phyloP scores from a whole-genome alignment of 768 basidiomycete genomes.

The Xerocomus potaroensis region DNA sequence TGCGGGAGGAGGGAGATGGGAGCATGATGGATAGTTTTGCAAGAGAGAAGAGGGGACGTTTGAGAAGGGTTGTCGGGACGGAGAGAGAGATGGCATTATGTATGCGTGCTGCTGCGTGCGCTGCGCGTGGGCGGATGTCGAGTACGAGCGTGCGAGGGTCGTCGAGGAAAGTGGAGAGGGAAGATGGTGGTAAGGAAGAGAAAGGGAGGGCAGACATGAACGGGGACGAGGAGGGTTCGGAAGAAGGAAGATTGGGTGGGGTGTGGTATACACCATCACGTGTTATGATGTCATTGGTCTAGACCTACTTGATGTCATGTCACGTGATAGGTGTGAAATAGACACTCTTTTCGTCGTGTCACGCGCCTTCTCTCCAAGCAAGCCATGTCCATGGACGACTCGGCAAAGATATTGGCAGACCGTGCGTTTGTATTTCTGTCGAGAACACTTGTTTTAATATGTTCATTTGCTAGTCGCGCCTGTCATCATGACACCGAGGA shows the following conservation, averaged over 20 bases:
- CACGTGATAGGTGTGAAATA: slow-evolving; percentile 21
- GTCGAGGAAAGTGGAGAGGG: slow-evolving; percentile 30
- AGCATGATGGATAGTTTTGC: slow-evolving; percentile 77
- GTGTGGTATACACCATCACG: slow-evolving; percentile 20
- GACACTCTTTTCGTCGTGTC: neutral
- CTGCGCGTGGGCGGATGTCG: slow-evolving; percentile 84
- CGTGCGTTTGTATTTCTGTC: slow-evolving; percentile 44
- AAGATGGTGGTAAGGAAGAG: slow-evolving; percentile 24
- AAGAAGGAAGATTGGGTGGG: neutral
- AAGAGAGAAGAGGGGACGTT: slow-evolving; percentile 82
- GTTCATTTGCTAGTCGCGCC: slow-evolving; percentile 56
- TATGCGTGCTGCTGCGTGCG: slow-evolving; percentile 63
- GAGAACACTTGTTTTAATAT: too few relatives aligned
- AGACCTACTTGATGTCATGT: slow-evolving; percentile 24
- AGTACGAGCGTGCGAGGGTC: slow-evolving; percentile 57
- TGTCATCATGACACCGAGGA: slow-evolving; percentile 84
- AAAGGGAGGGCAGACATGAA: slow-evolving; percentile 23
- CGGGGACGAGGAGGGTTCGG: neutral
- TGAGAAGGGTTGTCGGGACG: slow-evolving; percentile 91
- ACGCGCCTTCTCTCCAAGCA: too few relatives aligned
- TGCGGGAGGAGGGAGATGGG: slow-evolving; percentile 52
- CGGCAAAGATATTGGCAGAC: slow-evolving; percentile 69
- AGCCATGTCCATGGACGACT: slow-evolving; percentile 67
- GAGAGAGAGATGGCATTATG: slow-evolving; percentile 75
- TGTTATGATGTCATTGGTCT: slow-evolving; percentile 32